Base-by-base conservation (phyloP, 345 rosid species). In the Schrenkiella parvula region DNA sequence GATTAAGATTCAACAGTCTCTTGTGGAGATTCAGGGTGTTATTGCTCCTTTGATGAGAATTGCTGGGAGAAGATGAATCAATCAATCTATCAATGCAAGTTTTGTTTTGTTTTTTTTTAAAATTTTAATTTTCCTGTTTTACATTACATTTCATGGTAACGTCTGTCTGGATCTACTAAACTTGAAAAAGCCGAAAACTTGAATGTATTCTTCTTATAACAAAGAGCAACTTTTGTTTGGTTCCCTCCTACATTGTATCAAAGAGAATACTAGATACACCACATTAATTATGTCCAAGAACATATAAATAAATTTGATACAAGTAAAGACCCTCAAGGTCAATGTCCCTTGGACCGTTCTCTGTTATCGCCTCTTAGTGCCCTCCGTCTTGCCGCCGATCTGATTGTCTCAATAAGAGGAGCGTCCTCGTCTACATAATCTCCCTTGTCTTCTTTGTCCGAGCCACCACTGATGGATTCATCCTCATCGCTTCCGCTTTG, bases 21-120 rank as follows among this genome's bases (percentile, higher is more conserved):
- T 91, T 73, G 82, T 60, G 65, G 97, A 93, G 85, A 86, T 93
- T 52, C 96, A 89, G 66, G 97, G 93, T 41, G 79, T 93, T 64
- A 84, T 93, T 52, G 87, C 95, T 53, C 98, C 98, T 52, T 55
- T 89, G 43, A 44, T 91, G 66, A 81, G 88, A 79, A 86, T 87
- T 71, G 84, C 92, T 18, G 91, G 92, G 28, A 80, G 89, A 75
- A 75, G 84, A 79, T 86, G 73, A 80, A 41, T 44, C 17, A 32
- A 5, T 38, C 3, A 12, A 14, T 8, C 23, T n/a, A n/a, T n/a
- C 8, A 42, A 32, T 44, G 9, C 58, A 59, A 52, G 15, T 53
- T 69, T 68, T 68, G 63, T 61, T 52, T 67, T 44, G 4, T 18
- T 23, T 38, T 9, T 3, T 14, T 67, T 6, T 18, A 26, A 6